phyloP scores from a whole-genome alignment of 2,329 filamentous ascomycete species.

The Apiospora phragmitis region DNA sequence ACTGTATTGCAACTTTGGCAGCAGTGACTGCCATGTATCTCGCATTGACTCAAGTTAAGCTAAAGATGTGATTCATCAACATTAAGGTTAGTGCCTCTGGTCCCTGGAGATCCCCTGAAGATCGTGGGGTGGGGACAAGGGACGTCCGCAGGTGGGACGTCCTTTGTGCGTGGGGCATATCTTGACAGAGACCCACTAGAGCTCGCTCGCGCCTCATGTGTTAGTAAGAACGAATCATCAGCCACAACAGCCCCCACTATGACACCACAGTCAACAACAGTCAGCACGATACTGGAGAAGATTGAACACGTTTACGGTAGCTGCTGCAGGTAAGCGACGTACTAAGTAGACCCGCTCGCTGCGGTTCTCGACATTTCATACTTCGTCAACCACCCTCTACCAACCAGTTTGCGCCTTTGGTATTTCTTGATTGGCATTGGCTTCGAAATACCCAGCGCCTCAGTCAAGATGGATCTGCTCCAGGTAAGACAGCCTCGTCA shows the following conservation, averaged over 20 bases:
- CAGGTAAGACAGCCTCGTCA: constrained; percentile 25
- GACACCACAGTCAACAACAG: too few relatives aligned
- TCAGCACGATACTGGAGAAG: not conserved
- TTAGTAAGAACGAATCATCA: not conserved
- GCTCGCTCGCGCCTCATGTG: not conserved
- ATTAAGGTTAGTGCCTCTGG: not conserved
- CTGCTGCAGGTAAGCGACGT: not conserved
- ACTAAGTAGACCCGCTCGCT: not conserved
- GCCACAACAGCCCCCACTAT: not conserved
- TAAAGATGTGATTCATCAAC: not conserved
- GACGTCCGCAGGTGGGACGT: too few relatives aligned
- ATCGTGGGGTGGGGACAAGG: not conserved
- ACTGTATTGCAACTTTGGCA: not conserved
- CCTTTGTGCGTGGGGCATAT: not conserved
- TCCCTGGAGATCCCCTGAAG: not conserved
- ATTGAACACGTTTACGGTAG: not conserved
- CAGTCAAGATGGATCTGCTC: constrained; percentile 33
- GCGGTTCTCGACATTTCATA: not conserved
- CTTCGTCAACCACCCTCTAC: not conserved
- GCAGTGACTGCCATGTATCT: not conserved
- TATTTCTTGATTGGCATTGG: not conserved
- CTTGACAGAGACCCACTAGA: not conserved
- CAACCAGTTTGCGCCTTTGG: not conserved
- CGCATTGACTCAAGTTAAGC: not conserved
- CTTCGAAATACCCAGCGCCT: not conserved